Base-by-base conservation (phyloP, 345 rosid genomes). In the Aurinia saxatilis region DNA sequence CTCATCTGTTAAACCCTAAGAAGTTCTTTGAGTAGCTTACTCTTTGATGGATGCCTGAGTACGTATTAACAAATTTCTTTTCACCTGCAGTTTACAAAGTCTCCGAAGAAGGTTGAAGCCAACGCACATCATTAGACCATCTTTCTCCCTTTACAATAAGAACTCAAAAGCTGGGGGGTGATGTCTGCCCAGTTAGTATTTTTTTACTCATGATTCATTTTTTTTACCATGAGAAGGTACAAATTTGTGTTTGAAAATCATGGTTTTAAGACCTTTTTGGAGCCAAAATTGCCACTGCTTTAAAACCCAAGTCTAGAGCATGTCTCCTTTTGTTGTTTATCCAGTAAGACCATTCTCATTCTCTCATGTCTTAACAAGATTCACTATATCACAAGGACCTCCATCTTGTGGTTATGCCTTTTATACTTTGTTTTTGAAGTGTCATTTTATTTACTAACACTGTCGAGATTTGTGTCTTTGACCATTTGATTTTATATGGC, bases 41-140 rank as follows among this genome's bases (percentile, higher is more conserved):
- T 6, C 35, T 5, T 17, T 45, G 5, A 8, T 60, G 34, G 38
- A 34, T 60, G 42, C 6, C 6, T 47, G 14, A 3, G 45, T 55
- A 39, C 30, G n/a, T n/a, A n/a, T n/a, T 12, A 70, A 36, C 16
- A 25, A 54, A 15, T 56, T 0, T 10, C 49, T 49, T 48, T 48
- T 57, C 40, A 50, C 14, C 18, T 64, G 70, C 70, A 71, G 75
- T 16, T 71, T 5, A 13, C 55, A 2, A 60, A 52, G 48, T 38
- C 56, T 17, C 54, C 19, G n/a, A 63, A 40, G 52, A 59, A 17
- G 48, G 65, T 49, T 48, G 66, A 71, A 50, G 75, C 70, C n/a
- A 21, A 1, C 40, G 65, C 70, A 56, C 75, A 56, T 40, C 65
- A 71, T 33, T 71, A 49, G 63, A 38, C 33, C 30, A 37, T 15